Conservation (phyloP, 208 protist species). For the Leishmania arabica region DNA sequence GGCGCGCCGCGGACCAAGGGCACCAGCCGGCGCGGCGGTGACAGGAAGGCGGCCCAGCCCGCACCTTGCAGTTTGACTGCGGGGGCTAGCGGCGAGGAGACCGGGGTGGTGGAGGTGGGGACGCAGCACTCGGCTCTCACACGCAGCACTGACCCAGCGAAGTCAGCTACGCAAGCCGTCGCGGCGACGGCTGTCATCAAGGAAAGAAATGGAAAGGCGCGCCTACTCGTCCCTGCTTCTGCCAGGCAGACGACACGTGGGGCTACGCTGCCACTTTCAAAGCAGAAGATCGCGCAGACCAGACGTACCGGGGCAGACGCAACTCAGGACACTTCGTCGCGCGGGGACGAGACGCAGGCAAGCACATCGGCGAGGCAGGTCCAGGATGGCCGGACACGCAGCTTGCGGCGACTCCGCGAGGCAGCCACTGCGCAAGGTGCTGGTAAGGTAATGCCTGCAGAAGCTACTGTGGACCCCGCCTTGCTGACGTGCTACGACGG, state of each 20-base stretch:
- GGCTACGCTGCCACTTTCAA: background rate
- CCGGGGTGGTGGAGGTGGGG: background rate
- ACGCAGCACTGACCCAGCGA: background rate
- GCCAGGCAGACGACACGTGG: background rate
- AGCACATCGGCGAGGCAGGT: background rate
- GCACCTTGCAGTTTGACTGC: background rate
- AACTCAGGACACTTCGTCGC: background rate
- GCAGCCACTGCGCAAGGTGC: background rate
- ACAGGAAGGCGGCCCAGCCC: background rate
- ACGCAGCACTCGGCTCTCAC: background rate
- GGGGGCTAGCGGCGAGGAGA: background rate
- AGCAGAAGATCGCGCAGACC: background rate
- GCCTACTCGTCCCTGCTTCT: background rate
- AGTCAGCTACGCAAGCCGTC: background rate
- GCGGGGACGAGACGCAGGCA: background rate
- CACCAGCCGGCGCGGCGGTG: background rate
- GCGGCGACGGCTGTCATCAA: background rate
- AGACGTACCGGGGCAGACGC: background rate
- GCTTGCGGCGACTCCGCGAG: conserved; percentile 7
- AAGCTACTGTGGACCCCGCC: conserved; percentile 24
- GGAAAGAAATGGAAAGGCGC: background rate
- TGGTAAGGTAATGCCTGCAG: background rate
- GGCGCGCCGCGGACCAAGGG: background rate
- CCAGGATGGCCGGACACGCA: conserved; percentile 1
- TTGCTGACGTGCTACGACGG: conserved; percentile 50